These are phyloP conservation scores for Amylostereum areolatum DNA, from an alignment of 1,284 basidiomycete species.

Conservation along the genomic window DNA sequence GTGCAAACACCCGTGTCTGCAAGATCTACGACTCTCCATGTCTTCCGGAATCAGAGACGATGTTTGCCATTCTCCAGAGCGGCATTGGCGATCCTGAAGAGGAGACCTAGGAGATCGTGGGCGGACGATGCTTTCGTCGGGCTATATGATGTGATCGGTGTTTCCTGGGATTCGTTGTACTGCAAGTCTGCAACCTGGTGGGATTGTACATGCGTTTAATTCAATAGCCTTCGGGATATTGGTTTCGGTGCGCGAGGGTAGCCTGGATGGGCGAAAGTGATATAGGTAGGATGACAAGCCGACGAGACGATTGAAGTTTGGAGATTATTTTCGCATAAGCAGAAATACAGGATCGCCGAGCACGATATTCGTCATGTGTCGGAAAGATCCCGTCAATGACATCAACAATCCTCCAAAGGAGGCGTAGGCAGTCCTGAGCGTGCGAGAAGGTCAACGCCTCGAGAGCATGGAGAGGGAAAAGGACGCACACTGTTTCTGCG, in stretches of 20 bases:
- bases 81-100: slow-evolving; percentile 93
- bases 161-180: too few relatives aligned
- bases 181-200: too few relatives aligned
- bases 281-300: too few relatives aligned
- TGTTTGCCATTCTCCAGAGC: slow-evolving; percentile 87
- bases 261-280: too few relatives aligned
- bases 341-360: slow-evolving; percentile 92
- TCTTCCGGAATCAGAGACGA: slow-evolving; percentile 93
- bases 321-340: slow-evolving; percentile 70
- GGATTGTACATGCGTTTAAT: too few relatives aligned
- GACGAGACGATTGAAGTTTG: neutral
- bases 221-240: too few relatives aligned
- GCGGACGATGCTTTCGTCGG: neutral
- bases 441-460: slow-evolving; percentile 7
- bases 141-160: too few relatives aligned
- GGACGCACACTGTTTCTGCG: slow-evolving; percentile 74
- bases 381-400: slow-evolving; percentile 89
- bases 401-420: slow-evolving; percentile 97
- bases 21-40: slow-evolving; percentile 99
- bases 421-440: slow-evolving; percentile 81
- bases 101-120: slow-evolving; percentile 38
- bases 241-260: too few relatives aligned
- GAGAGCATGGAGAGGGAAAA: slow-evolving; percentile 1
- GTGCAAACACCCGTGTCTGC: slow-evolving; percentile 90
- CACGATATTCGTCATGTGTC: slow-evolving; percentile 90